A percentile compares a stretch with the other conserved stretches of the same genome.
Evolutionary conservation across 2,329 filamentous ascomycete species (phyloP).

Genomic region (Diaporthe capsici): DNA sequence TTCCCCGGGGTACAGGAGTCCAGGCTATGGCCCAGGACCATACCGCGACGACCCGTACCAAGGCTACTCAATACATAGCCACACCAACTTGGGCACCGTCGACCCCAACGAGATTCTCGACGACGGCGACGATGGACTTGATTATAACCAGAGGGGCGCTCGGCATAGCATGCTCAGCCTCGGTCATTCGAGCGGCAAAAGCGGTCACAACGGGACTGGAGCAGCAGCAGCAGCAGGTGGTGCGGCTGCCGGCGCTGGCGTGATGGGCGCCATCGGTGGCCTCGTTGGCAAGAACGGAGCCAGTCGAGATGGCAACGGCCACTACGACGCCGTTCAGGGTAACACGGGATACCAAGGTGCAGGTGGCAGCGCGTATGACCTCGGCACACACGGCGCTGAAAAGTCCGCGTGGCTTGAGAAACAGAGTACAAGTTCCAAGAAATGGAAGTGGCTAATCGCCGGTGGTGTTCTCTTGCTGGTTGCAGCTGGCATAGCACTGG

Average conservation of each 20-base stretch:
- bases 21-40: slow-evolving; percentile 56
- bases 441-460: slow-evolving; percentile 79
- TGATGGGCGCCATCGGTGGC: slow-evolving; percentile 58
- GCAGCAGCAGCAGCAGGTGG: slow-evolving; percentile 65
- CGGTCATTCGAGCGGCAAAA: slow-evolving; percentile 60
- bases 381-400: slow-evolving; percentile 58
- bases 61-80: slow-evolving; percentile 65
- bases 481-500: slow-evolving; percentile 79
- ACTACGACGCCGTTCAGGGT: slow-evolving; percentile 70
- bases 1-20: slow-evolving; percentile 56
- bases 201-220: slow-evolving; percentile 52
- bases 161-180: slow-evolving; percentile 74
- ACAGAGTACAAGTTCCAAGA: slow-evolving; percentile 73
- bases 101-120: slow-evolving; percentile 87
- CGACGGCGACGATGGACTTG: slow-evolving; percentile 88
- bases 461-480: slow-evolving; percentile 75
- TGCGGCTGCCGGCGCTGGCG: slow-evolving; percentile 57
- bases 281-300: slow-evolving; percentile 54
- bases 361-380: slow-evolving; percentile 51
- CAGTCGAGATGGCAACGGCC: slow-evolving; percentile 54
- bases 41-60: slow-evolving; percentile 78
- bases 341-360: slow-evolving; percentile 49
- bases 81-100: slow-evolving; percentile 69
- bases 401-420: slow-evolving; percentile 76
- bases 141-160: slow-evolving; percentile 61